A percentile compares a stretch with the other conserved stretches of the same genome.
These are phyloP conservation scores for Yamagishiella unicocca DNA, from an alignment of 139 green algal species.

Conservation along the genomic window DNA sequence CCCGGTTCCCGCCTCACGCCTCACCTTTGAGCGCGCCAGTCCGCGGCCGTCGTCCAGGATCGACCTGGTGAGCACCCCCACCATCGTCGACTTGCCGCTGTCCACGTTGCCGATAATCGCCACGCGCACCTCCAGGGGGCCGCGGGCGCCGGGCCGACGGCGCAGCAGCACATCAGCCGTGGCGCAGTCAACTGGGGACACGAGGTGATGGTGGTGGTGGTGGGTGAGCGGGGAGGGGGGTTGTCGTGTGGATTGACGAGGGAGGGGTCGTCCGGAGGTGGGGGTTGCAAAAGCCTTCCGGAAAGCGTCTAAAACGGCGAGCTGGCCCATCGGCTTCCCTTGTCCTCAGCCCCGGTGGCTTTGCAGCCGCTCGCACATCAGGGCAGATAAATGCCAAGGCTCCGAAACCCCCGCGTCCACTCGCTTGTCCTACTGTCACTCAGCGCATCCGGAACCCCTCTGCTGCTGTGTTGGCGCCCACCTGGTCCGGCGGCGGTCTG, in stretches of 20 bases:
- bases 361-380: too few relatives aligned
- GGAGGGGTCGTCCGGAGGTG: too few relatives aligned
- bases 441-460: too few relatives aligned
- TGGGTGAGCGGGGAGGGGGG: not conserved
- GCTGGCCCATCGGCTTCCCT: too few relatives aligned
- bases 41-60: conserved; percentile 93
- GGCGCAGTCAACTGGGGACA: conserved; percentile 21
- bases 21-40: conserved; percentile 82
- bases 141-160: conserved; percentile 23
- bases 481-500: conserved; percentile 9
- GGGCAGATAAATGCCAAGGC: too few relatives aligned
- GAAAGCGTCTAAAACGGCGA: too few relatives aligned
- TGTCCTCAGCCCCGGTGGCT: too few relatives aligned
- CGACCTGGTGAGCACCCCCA: conserved; percentile 88
- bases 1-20: not conserved
- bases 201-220: not conserved
- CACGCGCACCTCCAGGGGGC: conserved; percentile 81
- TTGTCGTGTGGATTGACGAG: too few relatives aligned
- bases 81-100: conserved; percentile 92
- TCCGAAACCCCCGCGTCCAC: too few relatives aligned
- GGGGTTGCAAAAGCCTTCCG: too few relatives aligned
- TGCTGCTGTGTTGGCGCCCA: not conserved
- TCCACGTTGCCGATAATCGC: conserved; percentile 95
- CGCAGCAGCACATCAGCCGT: conserved; percentile 78
- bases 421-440: too few relatives aligned